Conservation (phyloP, 768 basidiomycete genomes). For the Clavulina sp. region DNA sequence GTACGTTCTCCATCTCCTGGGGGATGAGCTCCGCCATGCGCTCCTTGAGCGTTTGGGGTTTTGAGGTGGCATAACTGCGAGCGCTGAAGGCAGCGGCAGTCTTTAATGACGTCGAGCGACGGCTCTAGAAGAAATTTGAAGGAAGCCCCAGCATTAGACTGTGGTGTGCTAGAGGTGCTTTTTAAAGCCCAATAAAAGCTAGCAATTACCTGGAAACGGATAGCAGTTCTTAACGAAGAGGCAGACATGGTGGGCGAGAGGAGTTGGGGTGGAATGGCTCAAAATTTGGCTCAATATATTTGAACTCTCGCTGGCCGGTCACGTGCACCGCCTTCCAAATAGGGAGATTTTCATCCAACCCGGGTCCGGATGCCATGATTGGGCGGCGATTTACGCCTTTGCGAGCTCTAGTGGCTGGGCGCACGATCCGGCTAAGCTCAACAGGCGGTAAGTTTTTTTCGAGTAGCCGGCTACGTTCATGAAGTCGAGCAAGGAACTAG, state of each 20-base stretch:
- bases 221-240: slow-evolving; percentile 9
- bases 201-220: slow-evolving; percentile 7
- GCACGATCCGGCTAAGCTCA: too few species aligned
- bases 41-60: slow-evolving; percentile 73
- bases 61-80: slow-evolving; percentile 22
- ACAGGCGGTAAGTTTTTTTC: too few species aligned
- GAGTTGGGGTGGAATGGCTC: not conserved
- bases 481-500: too few species aligned
- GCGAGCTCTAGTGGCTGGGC: too few species aligned
- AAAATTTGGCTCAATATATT: too few species aligned
- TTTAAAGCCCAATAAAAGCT: not conserved
- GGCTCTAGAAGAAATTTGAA: slow-evolving; percentile 8
- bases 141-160: not conserved
- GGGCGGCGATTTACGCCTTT: too few species aligned
- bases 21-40: slow-evolving; percentile 89
- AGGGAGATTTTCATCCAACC: too few species aligned
- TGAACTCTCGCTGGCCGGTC: too few species aligned
- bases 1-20: slow-evolving; percentile 55
- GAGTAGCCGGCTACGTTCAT: too few species aligned
- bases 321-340: too few species aligned
- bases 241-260: not conserved
- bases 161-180: not conserved
- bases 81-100: not conserved
- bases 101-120: not conserved
- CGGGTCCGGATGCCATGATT: too few species aligned